Conservation (phyloP, 257 asterid genomes). For the Pogostemon cablin region DNA sequence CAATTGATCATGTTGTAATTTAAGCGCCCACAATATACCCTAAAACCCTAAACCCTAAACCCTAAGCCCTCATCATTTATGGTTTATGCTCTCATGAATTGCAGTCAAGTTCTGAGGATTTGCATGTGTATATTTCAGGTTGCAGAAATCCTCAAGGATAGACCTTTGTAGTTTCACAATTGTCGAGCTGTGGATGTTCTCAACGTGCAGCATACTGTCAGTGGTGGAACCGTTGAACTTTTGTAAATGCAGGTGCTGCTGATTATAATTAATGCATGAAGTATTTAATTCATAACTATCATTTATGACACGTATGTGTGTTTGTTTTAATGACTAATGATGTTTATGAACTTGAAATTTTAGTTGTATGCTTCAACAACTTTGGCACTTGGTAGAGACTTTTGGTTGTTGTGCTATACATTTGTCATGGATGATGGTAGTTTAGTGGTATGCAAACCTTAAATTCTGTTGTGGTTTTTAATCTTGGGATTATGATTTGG, state of each 20-base stretch:
- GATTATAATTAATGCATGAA: not conserved
- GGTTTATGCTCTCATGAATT: not conserved
- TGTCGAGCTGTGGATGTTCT: constrained; percentile 87
- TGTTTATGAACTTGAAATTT: constrained; percentile 26
- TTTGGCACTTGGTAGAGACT: constrained; percentile 93
- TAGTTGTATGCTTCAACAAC: constrained; percentile 91
- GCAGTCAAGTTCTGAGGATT: not conserved
- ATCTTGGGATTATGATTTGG: constrained; percentile 1
- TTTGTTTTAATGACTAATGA: not conserved
- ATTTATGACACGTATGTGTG: not conserved
- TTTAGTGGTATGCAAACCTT: constrained; percentile 64
- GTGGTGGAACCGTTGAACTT: constrained; percentile 94
- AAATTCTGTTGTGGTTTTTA: not conserved
- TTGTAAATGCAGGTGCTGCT: constrained; percentile 77
- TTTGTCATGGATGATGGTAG: constrained; percentile 92
- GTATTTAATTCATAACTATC: not conserved
- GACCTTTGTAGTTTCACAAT: constrained; percentile 85
- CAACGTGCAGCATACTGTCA: constrained; percentile 86
- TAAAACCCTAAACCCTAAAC: too few relatives aligned
- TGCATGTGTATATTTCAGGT: constrained; percentile 51
- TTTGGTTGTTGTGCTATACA: constrained; percentile 83
- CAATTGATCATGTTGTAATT: too few relatives aligned
- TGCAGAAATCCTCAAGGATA: constrained; percentile 88
- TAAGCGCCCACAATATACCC: too few relatives aligned
- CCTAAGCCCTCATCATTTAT: too few relatives aligned